phyloP scores from a whole-genome alignment of 345 rosid genomes.

The Sisymbrium altissimum region DNA sequence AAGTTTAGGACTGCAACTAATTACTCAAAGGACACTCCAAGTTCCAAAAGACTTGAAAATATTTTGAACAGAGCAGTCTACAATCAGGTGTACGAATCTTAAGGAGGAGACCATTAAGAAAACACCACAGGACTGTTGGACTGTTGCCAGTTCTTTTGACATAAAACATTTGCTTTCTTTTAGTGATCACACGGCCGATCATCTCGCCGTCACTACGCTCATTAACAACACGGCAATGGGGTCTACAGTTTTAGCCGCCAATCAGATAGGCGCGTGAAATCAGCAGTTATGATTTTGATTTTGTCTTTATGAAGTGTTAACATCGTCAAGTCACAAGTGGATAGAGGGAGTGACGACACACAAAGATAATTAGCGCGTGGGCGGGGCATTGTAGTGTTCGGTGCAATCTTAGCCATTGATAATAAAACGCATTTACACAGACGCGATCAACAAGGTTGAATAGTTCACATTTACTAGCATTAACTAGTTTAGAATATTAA shows the following conservation, averaged over 20 bases:
- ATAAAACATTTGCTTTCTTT: not conserved
- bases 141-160: not conserved
- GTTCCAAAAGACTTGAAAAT: not conserved
- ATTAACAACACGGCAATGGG: not conserved
- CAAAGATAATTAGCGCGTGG: not conserved
- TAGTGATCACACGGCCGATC: conserved; percentile 13
- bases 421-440: not conserved
- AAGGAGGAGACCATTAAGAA: not conserved
- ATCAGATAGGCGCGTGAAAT: not conserved
- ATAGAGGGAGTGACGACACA: not conserved
- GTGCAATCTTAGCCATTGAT: conserved; percentile 9
- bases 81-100: not conserved
- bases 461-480: not conserved
- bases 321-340: conserved; percentile 4
- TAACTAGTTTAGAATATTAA: not conserved
- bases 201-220: conserved; percentile 16
- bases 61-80: not conserved
- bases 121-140: not conserved
- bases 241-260: not conserved
- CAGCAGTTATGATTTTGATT: not conserved
- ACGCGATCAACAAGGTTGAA: conserved; percentile 14
- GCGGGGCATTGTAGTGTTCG: not conserved
- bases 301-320: not conserved
- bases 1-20: not conserved
- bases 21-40: not conserved